These are phyloP conservation scores for Annona cherimola DNA, from an alignment of 164 flowering plant species.

Conservation along the genomic window DNA sequence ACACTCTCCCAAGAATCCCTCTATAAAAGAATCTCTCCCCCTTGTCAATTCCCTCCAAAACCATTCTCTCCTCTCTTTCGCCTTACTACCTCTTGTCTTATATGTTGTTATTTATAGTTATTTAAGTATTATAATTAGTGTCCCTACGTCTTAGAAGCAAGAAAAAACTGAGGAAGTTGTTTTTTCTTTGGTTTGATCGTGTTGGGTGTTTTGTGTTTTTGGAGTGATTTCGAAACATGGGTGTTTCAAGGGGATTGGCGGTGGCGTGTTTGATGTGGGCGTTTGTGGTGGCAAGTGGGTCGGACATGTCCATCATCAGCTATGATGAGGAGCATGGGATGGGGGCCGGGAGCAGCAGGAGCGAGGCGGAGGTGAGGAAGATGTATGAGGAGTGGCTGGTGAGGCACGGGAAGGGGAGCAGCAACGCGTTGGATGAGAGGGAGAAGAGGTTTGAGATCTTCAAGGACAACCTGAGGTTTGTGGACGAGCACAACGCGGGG, in stretches of 20 bases:
- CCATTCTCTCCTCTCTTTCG: too few relatives aligned
- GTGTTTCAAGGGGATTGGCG: neutral
- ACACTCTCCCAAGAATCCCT: too few relatives aligned
- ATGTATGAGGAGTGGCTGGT: constrained; percentile 52
- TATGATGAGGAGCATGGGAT: constrained; percentile 9
- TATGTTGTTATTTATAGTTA: too few relatives aligned
- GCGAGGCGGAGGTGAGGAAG: constrained; percentile 36
- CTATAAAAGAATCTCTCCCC: too few relatives aligned
- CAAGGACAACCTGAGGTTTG: constrained; percentile 53
- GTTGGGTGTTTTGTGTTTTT: neutral
- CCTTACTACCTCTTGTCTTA: too few relatives aligned
- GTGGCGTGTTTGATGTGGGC: neutral
- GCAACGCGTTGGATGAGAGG: constrained; percentile 53
- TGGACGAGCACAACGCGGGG: constrained; percentile 63
- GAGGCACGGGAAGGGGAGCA: constrained; percentile 44
- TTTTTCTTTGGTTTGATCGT: too few relatives aligned
- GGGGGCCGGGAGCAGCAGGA: constrained; percentile 18
- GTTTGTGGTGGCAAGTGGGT: constrained; percentile 21
- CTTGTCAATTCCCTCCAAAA: too few relatives aligned
- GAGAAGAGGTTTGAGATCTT: constrained; percentile 18
- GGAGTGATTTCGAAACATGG: neutral
- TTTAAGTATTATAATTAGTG: too few relatives aligned
- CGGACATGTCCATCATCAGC: constrained; percentile 34
- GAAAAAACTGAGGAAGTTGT: neutral
- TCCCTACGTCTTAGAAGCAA: too few relatives aligned